Evolutionary conservation across 352 stramenopile genomes (phyloP).

Genomic region (Poterioochromonas sp.): DNA sequence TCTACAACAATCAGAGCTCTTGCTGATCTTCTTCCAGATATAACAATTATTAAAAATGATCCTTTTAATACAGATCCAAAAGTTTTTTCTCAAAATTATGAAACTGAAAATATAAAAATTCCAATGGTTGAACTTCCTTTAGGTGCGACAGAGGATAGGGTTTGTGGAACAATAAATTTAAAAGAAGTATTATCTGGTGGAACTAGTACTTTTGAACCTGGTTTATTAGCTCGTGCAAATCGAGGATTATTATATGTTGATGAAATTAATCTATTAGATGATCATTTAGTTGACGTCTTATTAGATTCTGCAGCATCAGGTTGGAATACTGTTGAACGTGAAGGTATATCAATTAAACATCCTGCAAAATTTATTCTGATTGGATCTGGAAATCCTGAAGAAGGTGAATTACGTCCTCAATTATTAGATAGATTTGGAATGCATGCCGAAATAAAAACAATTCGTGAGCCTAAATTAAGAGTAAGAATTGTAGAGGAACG

Average conservation of each 20-base stretch:
- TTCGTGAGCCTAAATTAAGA: conserved; percentile 29
- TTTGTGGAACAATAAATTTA: conserved; percentile 41
- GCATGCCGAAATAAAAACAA: conserved; percentile 37
- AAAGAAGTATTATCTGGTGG: conserved; percentile 35
- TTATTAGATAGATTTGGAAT: conserved; percentile 41
- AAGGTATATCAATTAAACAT: conserved; percentile 39
- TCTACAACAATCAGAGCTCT: conserved; percentile 40
- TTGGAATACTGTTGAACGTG: conserved; percentile 41
- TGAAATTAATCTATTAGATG: conserved; percentile 42
- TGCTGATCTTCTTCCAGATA: conserved; percentile 40
- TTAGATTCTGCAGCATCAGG: conserved; percentile 41
- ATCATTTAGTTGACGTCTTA: conserved; percentile 41
- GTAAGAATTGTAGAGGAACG: conserved; percentile 38
- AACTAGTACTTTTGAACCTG: conserved; percentile 40
- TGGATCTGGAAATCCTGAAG: conserved; percentile 41
- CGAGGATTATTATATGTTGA: conserved; percentile 40
- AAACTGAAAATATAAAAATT: conserved; percentile 37
- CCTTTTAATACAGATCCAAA: conserved; percentile 39
- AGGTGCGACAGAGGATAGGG: conserved; percentile 42
- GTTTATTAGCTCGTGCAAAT: conserved; percentile 40
- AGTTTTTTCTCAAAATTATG: conserved; percentile 34
- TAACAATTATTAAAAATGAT: conserved; percentile 39
- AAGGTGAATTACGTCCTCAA: conserved; percentile 41
- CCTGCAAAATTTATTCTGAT: conserved; percentile 39
- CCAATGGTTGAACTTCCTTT: conserved; percentile 42